A percentile compares a stretch with the other conserved stretches of the same genome.
phyloP scores from a whole-genome alignment of 345 rosid species.

The Cardamine occulta region DNA sequence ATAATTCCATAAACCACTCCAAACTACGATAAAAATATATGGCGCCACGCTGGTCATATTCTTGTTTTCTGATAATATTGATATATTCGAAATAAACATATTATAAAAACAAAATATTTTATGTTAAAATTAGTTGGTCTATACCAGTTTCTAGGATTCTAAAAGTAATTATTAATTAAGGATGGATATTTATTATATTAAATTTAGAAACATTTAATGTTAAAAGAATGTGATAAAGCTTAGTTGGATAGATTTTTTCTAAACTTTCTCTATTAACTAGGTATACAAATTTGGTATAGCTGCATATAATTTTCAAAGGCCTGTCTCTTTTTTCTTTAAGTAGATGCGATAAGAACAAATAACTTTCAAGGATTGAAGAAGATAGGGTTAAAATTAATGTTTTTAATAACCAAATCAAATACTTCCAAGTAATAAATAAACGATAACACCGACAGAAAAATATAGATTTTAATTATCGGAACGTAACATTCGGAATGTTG shows the following conservation, averaged over 20 bases:
- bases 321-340: neutral
- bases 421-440: slow-evolving; percentile 1
- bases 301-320: slow-evolving; percentile 23
- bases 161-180: neutral
- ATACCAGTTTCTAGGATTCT: neutral
- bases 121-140: neutral
- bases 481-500: slow-evolving; percentile 32
- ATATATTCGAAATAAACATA: neutral
- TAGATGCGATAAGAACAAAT: slow-evolving; percentile 34
- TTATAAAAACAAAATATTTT: neutral
- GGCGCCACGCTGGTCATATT: neutral
- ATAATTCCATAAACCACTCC: neutral
- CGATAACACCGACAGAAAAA: slow-evolving; percentile 21
- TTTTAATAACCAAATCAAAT: slow-evolving; percentile 21
- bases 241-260: slow-evolving; percentile 9
- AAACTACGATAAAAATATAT: neutral
- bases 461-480: neutral
- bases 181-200: neutral
- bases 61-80: neutral
- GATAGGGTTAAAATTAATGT: slow-evolving; percentile 1
- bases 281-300: slow-evolving; percentile 13
- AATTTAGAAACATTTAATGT: neutral
- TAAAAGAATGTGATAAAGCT: neutral
- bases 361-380: slow-evolving; percentile 36
- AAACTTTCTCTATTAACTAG: slow-evolving; percentile 19